phyloP scores from a whole-genome alignment of 1,284 basidiomycete genomes.

The Rhodotorula sp. region DNA sequence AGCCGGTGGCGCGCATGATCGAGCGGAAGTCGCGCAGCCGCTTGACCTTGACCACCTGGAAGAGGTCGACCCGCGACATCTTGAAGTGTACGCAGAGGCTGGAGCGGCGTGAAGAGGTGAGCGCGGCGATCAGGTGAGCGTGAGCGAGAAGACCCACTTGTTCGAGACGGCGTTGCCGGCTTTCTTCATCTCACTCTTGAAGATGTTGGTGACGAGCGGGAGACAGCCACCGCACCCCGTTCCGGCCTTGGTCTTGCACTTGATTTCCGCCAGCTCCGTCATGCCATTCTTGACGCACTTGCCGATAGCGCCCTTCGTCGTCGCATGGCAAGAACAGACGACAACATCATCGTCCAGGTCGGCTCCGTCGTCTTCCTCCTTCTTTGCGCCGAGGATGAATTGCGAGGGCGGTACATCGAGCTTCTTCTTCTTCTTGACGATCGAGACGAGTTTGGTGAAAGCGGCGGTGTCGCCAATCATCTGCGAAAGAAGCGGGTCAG shows the following conservation, averaged over 20 bases:
- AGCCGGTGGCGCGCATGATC: slow-evolving; percentile 59
- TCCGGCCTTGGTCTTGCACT: slow-evolving; percentile 67
- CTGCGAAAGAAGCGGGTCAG: neutral
- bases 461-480: slow-evolving; percentile 74
- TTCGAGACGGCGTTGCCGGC: slow-evolving; percentile 63
- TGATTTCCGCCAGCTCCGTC: slow-evolving; percentile 60
- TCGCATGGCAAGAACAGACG: slow-evolving; percentile 64
- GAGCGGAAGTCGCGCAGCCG: slow-evolving; percentile 60
- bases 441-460: slow-evolving; percentile 66
- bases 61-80: slow-evolving; percentile 67
- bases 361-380: slow-evolving; percentile 59
- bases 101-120: neutral
- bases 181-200: slow-evolving; percentile 67
- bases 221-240: slow-evolving; percentile 62
- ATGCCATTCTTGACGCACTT: slow-evolving; percentile 58
- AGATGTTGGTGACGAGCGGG: slow-evolving; percentile 58
- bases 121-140: neutral
- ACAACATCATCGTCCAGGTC: slow-evolving; percentile 70
- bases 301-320: slow-evolving; percentile 59
- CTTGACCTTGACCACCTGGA: slow-evolving; percentile 67
- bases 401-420: slow-evolving; percentile 65
- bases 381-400: slow-evolving; percentile 63
- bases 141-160: slow-evolving; percentile 44
- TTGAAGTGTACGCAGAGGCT: slow-evolving; percentile 64
- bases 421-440: slow-evolving; percentile 71